Evolutionary conservation across 2,329 filamentous ascomycete species (phyloP), one percentile per base, ranked within the genome.

Genomic region (Fusarium haematococcum): DNA sequence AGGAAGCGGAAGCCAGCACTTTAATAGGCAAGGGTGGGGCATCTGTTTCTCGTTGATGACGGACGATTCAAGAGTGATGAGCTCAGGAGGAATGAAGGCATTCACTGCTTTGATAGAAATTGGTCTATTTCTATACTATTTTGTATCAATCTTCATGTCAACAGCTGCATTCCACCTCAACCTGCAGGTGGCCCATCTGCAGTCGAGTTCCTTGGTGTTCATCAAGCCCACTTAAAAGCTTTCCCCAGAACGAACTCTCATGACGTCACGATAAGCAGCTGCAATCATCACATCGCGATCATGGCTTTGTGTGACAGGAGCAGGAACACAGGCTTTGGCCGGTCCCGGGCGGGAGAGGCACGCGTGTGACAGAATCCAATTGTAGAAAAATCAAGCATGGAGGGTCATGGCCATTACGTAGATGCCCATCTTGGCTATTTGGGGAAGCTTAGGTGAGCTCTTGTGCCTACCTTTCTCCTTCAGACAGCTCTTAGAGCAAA

Each of bases 231-330:
- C 43, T 57, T 37, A 35, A 25, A 39, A 57, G 33, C 35, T 65
- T 48, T 27, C 65, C 30, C 68, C 54, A 63, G 20, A 37, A 66
- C 65, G 63, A 68, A 57, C 54, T 61, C n/a, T 50, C 73, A 77
- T 78, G 76, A 78, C 76, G 76, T 78, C 76, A 78, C 74, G 69
- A 70, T 60, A 66, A 59, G n/a, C 56, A 63, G 32, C 65, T 71
- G 62, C 68, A 54, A 65, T 63, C 18, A 62, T 50, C 62, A 25
- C 57, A 74, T 68, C 65, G 68, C 52, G 71, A 78, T 77, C 74
- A 78, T 79, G 74, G 50, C 27, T 75, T 66, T 70, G 62, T 62
- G 73, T 76, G 68, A 78, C 76, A 76, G 54, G 13, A 33, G 23
- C 10, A 61, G 39, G 27, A 37, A 37, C 52, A 63, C 57, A 52